Evolutionary conservation across 345 rosid species (phyloP).

Genomic region (Moringa oleifera): DNA sequence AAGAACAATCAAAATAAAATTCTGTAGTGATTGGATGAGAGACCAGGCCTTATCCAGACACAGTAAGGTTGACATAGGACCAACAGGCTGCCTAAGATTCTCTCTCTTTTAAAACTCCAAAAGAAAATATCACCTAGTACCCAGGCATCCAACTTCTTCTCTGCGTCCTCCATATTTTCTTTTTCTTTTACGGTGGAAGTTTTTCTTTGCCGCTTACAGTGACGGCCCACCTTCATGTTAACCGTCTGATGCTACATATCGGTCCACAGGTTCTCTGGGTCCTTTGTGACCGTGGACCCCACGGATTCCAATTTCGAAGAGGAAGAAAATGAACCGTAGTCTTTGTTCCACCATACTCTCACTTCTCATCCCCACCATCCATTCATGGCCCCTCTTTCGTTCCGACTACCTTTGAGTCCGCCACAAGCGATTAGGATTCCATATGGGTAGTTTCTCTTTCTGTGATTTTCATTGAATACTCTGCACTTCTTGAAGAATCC

Average conservation of each 20-base stretch:
- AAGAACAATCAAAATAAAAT: no score
- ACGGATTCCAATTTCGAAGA: slow-evolving; percentile 10
- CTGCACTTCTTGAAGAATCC: slow-evolving; percentile 4
- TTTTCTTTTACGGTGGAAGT: slow-evolving; percentile 4
- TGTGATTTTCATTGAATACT: not conserved
- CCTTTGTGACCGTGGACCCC: slow-evolving; percentile 22
- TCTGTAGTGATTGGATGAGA: no score
- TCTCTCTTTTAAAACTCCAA: no score
- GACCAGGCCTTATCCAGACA: no score
- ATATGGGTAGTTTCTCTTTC: not conserved
- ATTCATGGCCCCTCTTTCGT: not conserved
- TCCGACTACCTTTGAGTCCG: slow-evolving; percentile 24
- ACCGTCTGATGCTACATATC: slow-evolving; percentile 16
- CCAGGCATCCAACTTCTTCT: no score
- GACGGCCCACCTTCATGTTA: slow-evolving; percentile 13
- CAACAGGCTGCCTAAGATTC: no score
- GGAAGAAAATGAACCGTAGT: slow-evolving; percentile 20
- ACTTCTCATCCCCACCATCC: slow-evolving; percentile 13
- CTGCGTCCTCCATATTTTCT: not conserved
- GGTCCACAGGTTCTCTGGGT: slow-evolving; percentile 1
- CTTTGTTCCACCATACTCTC: slow-evolving; percentile 8
- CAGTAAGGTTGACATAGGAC: no score
- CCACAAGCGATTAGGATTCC: slow-evolving; percentile 25
- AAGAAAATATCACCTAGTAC: no score
- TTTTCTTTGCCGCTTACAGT: slow-evolving; percentile 26